Evolutionary conservation across 441 rosid genomes (phyloP), one percentile per base, ranked within the genome.

Genomic region (Macaranga tanarius): DNA sequence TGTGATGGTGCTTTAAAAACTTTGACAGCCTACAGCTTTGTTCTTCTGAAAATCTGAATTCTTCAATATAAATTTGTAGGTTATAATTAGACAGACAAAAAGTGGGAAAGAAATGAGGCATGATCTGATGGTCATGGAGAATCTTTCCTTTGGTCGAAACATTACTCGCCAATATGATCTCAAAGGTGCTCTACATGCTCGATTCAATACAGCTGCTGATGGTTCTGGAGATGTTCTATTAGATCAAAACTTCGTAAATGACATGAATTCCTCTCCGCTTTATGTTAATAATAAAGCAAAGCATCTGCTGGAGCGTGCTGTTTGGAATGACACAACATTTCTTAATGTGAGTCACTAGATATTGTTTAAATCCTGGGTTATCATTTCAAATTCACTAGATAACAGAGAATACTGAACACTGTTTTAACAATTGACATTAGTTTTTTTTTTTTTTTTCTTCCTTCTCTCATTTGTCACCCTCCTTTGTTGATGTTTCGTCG

Each of bases 71-170:
- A 63, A 55, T 70, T 74, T 80, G 62, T 84, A 95, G 99, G 98
- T 95, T 58, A 86, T 84, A 47, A 72, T 86, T 79, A 89, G 97
- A 80, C 95, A 84, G 67, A 69, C 87, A 54, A 95, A 89, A 80
- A 78, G 80, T 20, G 98, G 99, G 59, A 95, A 90, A 81, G 98
- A 95, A 82, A 72, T 73, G 25, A 80, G 89, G 40, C 95, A 88
- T 57, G 99, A 95, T 82, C 85, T 95, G 76, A 89, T 93, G 98
- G 95, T 95, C 59, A 95, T 95, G 97, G 99, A 95, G 90, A 95
- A 95, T 80, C 97, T 95, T 65, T 84, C 89, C 63, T 95, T 85
- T 44, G 88, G 92, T 34, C 80, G 92, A 61, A 90, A 84, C 71
- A 80, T 93, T 38, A 82, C 86, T 79, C 97, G 99, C 17, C 97